Evolutionary conservation across 768 basidiomycete genomes (phyloP).

Genomic region (Mycena pura): DNA sequence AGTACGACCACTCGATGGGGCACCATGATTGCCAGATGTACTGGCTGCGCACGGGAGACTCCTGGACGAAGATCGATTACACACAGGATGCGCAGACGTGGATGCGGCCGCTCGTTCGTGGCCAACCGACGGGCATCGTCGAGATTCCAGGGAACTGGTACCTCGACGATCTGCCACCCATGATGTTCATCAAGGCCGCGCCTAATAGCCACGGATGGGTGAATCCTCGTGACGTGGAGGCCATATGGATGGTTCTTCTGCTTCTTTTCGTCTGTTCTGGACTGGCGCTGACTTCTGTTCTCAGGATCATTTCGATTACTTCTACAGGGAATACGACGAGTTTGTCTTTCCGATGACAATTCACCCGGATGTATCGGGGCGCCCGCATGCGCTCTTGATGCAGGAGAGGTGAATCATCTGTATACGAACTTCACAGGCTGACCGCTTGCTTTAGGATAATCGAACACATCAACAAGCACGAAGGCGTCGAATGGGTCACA

Average conservation of each 20-base stretch:
- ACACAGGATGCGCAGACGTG: conserved; percentile 61
- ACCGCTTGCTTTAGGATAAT: conserved; percentile 59
- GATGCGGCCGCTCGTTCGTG: conserved; percentile 77
- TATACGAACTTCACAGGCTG: neutral
- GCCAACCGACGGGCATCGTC: conserved; percentile 64
- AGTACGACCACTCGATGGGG: conserved; percentile 59
- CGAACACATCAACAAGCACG: conserved; percentile 75
- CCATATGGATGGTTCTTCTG: conserved; percentile 66
- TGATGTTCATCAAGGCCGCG: conserved; percentile 77
- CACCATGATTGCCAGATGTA: conserved; percentile 64
- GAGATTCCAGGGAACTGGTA: conserved; percentile 79
- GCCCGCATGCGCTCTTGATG: conserved; percentile 77
- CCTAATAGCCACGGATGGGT: conserved; percentile 78
- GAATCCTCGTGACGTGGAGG: conserved; percentile 68
- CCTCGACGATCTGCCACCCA: conserved; percentile 76
- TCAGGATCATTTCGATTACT: conserved; percentile 16
- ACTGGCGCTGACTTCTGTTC: neutral
- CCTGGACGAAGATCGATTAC: conserved; percentile 79
- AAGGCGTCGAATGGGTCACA: conserved; percentile 72
- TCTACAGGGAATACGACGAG: conserved; percentile 60
- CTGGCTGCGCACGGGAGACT: conserved; percentile 71
- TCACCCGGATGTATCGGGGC: conserved; percentile 72
- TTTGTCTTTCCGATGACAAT: conserved; percentile 82
- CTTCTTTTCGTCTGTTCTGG: neutral
- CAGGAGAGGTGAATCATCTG: conserved; percentile 54